Evolutionary conservation across 345 rosid species (phyloP), one percentile per base, ranked within the genome.

Genomic region (Populus ilicifolia): DNA sequence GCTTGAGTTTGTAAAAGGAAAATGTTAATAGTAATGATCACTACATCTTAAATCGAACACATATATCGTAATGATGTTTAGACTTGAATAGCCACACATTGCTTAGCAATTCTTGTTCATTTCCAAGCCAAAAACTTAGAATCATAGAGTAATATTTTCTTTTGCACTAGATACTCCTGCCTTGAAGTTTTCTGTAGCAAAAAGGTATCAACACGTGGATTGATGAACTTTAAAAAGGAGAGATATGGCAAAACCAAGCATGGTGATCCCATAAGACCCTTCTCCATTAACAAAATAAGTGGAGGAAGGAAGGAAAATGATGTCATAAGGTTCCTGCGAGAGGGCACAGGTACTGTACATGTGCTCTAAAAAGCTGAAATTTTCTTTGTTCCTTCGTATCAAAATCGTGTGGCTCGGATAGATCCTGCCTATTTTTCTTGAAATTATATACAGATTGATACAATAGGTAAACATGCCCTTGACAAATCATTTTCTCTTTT

Each of bases 341-440:
- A 35, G 86, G 87, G 81, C 82, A 67, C 33, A 75, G 80, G 70
- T 73, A 66, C 66, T 71, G 76, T 67, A 17, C 50, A 78, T 82
- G 84, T 85, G 86, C 88, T 82, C 82, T 39, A 72, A 82, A 81
- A 85, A 78, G 89, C 87, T 85, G 82, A 77, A 63, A 72, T 76
- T 76, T 81, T 71, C 36, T 76, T n/a, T 63, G 74, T 74, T 61
- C 21, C 18, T 80, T 69, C 35, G 2, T 52, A 56, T 44, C 41
- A 27, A 29, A 23, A 25, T 27, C 61, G 70, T 39, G 70, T 78
- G 67, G 77, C 50, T 78, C n/a, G 35, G 69, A 38, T 72, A 36
- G 73, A 29, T 44, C 77, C 73, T 69, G 61, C 25, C 66, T 16
- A 7, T 52, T 21, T 65, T 66, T 80, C 69, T 66, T 1, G 17